Evolutionary conservation across 2,329 filamentous ascomycete genomes (phyloP), one percentile per base, ranked within the genome.

Genomic region (Chaetomiaceae sp.): DNA sequence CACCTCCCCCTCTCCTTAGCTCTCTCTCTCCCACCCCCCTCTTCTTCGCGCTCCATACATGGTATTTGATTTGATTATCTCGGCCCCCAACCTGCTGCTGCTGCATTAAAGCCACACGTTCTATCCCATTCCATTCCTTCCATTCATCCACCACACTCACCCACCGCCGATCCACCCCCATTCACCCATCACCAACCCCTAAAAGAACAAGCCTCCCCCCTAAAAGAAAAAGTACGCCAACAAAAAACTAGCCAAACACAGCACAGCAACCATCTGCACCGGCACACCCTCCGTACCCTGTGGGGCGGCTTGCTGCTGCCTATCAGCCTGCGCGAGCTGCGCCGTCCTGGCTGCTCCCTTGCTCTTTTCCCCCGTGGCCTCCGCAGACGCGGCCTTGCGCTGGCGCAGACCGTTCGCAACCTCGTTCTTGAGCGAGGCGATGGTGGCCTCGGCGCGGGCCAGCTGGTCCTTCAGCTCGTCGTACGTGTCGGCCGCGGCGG

Each of bases 181-280:
- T n/a, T n/a, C n/a, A n/a, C n/a, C n/a, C n/a, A n/a, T n/a, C n/a
- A n/a, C n/a, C 27, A 31, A 38, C 43, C 30, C 37, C 44, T 47
- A 38, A 48, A 16, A 25, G 20, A 44, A 16, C 46, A 16, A 25
- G 25, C 37, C 16, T 20, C 19, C 3, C n/a, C n/a, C 23, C 7
- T n/a, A 27, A 31, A 12, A 99, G 76, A 99, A 90, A 70, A 97
- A 82, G 72, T 96, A 99, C 49, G 90, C 93, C 61, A 97, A 79
- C 65, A 99, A 71, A 74, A 99, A 99, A 75, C 89, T 91, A 57
- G 95, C 63, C 62, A 99, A 75, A 67, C 91, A 96, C 38, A 99
- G 74, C 19, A 82, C 75, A 19, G 93, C 92, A 39, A 88, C 88
- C 56, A 92, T 81, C 68, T 92, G 86, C 44, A 99, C 82, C 0